Percentiles rank a stretch among this genome's conserved stretches.
phyloP scores from a whole-genome alignment of 495 filamentous ascomycete genomes.

The Penicillium canescens region DNA sequence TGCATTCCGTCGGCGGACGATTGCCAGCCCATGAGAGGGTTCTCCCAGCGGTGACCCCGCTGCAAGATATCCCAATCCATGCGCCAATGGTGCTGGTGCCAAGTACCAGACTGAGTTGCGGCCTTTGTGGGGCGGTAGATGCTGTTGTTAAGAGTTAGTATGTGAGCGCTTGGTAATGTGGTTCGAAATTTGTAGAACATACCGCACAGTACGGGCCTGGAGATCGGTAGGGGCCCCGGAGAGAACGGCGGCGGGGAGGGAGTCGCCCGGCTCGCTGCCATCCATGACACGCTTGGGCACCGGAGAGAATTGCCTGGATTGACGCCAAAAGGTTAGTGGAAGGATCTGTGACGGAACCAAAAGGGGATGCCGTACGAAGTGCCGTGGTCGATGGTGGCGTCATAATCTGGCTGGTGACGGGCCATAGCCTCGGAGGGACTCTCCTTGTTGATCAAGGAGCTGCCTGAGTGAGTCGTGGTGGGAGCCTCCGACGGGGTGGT shows the following conservation, averaged over 20 bases:
- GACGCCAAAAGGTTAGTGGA: conserved; percentile 22
- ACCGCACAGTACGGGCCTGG: conserved; percentile 92
- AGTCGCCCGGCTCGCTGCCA: conserved; percentile 78
- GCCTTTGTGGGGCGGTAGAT: conserved; percentile 90
- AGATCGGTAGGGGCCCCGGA: conserved; percentile 93
- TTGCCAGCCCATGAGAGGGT: conserved; percentile 97
- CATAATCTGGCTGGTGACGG: conserved; percentile 76
- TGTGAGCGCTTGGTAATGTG: neutral
- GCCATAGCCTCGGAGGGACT: conserved; percentile 49
- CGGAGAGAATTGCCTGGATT: conserved; percentile 76
- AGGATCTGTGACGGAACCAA: conserved; percentile 1
- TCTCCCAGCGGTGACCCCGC: conserved; percentile 96
- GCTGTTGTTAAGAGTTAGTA: conserved; percentile 47
- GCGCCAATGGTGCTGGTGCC: conserved; percentile 81
- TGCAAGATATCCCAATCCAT: conserved; percentile 97
- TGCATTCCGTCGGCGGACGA: conserved; percentile 93
- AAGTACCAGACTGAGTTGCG: conserved; percentile 89
- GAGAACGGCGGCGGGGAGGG: conserved; percentile 77
- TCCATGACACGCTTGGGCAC: conserved; percentile 86
- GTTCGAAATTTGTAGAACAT: conserved; percentile 20
- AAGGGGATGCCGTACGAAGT: conserved; percentile 65
- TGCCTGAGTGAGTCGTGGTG: conserved; percentile 33
- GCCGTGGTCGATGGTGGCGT: conserved; percentile 71
- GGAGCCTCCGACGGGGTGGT: conserved; percentile 44
- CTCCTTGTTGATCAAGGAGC: conserved; percentile 55